Evolutionary conservation across 345 rosid genomes (phyloP), one percentile per base, ranked within the genome.

Genomic region (Durio zibethinus): DNA sequence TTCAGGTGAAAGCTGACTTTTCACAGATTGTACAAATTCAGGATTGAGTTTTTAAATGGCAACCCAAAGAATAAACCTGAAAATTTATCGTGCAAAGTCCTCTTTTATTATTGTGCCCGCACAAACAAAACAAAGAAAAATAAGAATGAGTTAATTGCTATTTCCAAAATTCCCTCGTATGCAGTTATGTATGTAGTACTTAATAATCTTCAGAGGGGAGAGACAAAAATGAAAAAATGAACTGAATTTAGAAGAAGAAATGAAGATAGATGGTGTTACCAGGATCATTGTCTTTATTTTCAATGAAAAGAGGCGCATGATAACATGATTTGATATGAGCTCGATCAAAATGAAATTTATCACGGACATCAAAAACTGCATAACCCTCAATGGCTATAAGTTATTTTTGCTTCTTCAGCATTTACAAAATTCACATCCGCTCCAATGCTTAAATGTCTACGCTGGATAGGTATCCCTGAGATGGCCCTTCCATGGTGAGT

Each of bases 1-100:
- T 47, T 93, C 89, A 14, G 90, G 87, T 20, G 93, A 81, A 82
- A 95, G 89, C 83, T 89, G 85, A 57, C 72, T 84, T 84, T 78
- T 84, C 33, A 93, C 88, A 0, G 92, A 77, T 36, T 86, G 87
- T 60, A 89, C 83, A 65, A 95, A 95, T 7, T 92, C 89, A 45
- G 97, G 93, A 78, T 95, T 93, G 11, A 52, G 79, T 85, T 95
- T 95, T 0, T 95, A 76, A 93, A 95, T 20, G 91, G 89, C 82
- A 95, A 77, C 59, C 99, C 99, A 64, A 84, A 95, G 86, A 95
- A 89, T 70, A 93, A 82, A 23, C 99, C 99, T 15, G 98, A 81
- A 85, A 95, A 95, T 69, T 95, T 95, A 83, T 95, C 93, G 89
- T 93, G 99, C 83, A 92, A 73, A 10, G 91, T 87, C 88, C 98